Conservation (phyloP, 768 basidiomycete species). For the Panus rudis region DNA sequence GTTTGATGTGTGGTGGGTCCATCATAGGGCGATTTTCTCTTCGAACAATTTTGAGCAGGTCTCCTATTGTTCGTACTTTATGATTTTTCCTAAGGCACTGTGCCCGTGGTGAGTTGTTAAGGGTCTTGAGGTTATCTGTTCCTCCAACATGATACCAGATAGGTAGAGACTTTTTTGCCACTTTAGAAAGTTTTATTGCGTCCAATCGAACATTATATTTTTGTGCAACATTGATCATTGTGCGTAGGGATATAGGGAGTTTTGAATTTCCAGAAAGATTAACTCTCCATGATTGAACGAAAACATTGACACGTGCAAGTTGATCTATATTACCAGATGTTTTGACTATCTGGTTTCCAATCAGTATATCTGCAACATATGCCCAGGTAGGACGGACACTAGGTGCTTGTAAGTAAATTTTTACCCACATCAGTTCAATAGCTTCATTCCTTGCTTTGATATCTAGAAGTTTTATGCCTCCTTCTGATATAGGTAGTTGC, state of each 20-base stretch:
- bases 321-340: neutral
- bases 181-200: neutral
- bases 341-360: neutral
- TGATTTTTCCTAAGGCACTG: conserved; percentile 9
- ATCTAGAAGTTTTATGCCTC: conserved; percentile 9
- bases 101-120: neutral
- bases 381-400: conserved; percentile 9
- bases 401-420: conserved; percentile 4
- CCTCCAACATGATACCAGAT: conserved; percentile 12
- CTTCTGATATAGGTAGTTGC: neutral
- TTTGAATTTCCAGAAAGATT: neutral
- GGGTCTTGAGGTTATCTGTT: neutral
- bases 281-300: conserved; percentile 15
- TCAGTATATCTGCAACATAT: neutral
- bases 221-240: conserved; percentile 5
- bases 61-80: neutral
- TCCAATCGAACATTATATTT: conserved; percentile 1
- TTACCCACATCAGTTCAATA: conserved; percentile 9
- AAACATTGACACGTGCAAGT: neutral
- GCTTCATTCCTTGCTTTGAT: conserved; percentile 8
- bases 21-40: neutral
- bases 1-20: neutral
- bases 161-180: conserved; percentile 2
- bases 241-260: neutral
- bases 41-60: neutral